Percentiles rank a stretch among this genome's conserved stretches.
phyloP scores from a whole-genome alignment of 108 stramenopile species.

The Parietichytrium sp. region DNA sequence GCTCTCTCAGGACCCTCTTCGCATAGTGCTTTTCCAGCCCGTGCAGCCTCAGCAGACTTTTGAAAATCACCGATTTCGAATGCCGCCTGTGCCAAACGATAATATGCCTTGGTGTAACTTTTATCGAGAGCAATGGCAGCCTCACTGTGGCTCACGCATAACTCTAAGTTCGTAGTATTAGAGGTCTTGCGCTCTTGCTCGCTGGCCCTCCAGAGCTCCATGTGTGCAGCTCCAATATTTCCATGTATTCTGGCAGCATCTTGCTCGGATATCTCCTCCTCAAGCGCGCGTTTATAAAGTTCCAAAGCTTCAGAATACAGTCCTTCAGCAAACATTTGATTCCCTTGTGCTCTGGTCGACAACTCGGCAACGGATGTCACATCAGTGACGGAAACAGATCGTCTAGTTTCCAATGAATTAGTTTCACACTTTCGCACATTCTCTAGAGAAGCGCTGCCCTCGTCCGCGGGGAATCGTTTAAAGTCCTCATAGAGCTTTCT shows the following conservation, averaged over 20 bases:
- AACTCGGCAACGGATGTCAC: not conserved
- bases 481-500: not conserved
- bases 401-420: too few relatives aligned
- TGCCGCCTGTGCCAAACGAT: not conserved
- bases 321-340: not conserved
- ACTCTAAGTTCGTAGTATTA: not conserved
- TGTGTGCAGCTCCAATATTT: not conserved
- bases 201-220: constrained; percentile 28
- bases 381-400: not conserved
- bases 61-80: too few relatives aligned
- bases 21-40: too few relatives aligned
- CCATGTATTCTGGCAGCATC: not conserved
- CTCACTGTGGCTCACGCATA: not conserved
- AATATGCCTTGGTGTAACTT: not conserved
- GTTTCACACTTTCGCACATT: not conserved
- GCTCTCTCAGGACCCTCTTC: not conserved
- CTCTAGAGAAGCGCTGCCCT: not conserved
- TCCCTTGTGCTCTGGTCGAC: not conserved
- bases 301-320: not conserved
- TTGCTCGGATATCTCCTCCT: not conserved
- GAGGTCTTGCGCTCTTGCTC: not conserved
- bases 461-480: not conserved
- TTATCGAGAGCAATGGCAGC: not conserved
- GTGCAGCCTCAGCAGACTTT: too few relatives aligned
- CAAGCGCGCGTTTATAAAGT: not conserved